These are phyloP conservation scores for Bocquillonia castaneifolia DNA, from an alignment of 441 rosid species.

Conservation along the genomic window DNA sequence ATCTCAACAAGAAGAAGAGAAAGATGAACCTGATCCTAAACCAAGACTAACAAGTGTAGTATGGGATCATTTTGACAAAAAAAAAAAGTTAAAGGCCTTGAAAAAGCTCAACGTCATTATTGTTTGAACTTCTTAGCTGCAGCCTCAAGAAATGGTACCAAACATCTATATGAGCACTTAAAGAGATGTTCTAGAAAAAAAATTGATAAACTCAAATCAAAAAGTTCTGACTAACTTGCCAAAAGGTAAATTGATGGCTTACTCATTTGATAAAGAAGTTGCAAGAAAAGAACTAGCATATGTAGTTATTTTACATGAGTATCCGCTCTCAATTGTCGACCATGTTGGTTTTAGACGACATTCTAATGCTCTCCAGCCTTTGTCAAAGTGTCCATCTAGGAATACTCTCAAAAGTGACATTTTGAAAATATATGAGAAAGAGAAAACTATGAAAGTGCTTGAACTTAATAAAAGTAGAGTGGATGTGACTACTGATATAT, in stretches of 20 bases:
- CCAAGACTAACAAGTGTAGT: too few relatives aligned
- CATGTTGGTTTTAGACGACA: background rate
- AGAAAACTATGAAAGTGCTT: background rate
- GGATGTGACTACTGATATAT: conserved; percentile 8
- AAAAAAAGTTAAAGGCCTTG: too few relatives aligned
- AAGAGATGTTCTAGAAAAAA: background rate
- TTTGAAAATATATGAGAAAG: background rate
- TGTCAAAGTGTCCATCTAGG: background rate
- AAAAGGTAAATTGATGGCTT: background rate
- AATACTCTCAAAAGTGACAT: conserved; percentile 12
- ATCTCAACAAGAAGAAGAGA: too few relatives aligned
- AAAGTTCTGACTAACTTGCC: background rate
- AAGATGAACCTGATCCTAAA: too few relatives aligned
- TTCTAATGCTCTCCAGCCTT: background rate
- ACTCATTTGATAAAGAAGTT: background rate
- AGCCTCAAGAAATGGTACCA: background rate
- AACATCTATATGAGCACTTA: background rate
- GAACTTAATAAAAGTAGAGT: background rate
- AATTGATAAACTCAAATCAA: too few relatives aligned
- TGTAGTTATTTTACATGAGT: conserved; percentile 4
- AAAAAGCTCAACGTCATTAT: too few relatives aligned
- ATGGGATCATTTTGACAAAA: too few relatives aligned
- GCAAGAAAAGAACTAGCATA: background rate
- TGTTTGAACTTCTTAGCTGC: too few relatives aligned
- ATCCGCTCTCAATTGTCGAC: background rate